A percentile compares a stretch with the other conserved stretches of the same genome.
These are phyloP conservation scores for Nemania sp. DNA, from an alignment of 2,329 filamentous ascomycete species.

Conservation along the genomic window DNA sequence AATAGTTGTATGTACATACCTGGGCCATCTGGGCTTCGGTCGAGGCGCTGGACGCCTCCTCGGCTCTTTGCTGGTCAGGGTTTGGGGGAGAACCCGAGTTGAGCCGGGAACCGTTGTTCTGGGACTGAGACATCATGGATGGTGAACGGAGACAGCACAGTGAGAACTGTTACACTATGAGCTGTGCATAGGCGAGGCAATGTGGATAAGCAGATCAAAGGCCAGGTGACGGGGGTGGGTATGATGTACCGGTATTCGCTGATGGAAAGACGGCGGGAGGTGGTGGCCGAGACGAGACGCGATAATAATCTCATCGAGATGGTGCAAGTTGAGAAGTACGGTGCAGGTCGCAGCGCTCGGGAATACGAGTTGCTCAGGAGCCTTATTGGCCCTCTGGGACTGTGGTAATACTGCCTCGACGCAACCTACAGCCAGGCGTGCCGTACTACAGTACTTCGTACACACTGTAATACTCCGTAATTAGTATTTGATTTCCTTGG, in stretches of 20 bases:
- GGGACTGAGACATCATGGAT: slow-evolving; percentile 30
- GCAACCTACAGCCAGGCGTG: no score
- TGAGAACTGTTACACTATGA: no score
- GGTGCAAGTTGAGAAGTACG: background rate
- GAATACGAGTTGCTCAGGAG: no score
- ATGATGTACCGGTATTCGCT: no score
- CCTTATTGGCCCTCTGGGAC: no score
- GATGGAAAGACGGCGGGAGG: background rate
- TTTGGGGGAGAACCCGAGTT: slow-evolving; percentile 18
- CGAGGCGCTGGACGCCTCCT: slow-evolving; percentile 22
- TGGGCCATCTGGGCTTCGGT: slow-evolving; percentile 34
- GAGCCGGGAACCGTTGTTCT: slow-evolving; percentile 18
- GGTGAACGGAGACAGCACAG: no score
- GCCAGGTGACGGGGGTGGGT: no score
- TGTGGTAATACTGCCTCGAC: no score
- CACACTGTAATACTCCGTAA: no score
- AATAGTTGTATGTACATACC: slow-evolving; percentile 27
- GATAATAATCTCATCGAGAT: slow-evolving; percentile 18
- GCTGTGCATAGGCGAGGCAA: no score
- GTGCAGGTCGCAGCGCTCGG: background rate
- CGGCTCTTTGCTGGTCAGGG: slow-evolving; percentile 6
- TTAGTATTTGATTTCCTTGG: no score
- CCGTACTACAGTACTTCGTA: no score
- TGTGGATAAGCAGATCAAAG: background rate
- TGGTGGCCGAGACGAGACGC: background rate